Percentiles rank a stretch among this genome's conserved stretches.
Evolutionary conservation across 208 protist species (phyloP).

Genomic region (Leishmania braziliensis): DNA sequence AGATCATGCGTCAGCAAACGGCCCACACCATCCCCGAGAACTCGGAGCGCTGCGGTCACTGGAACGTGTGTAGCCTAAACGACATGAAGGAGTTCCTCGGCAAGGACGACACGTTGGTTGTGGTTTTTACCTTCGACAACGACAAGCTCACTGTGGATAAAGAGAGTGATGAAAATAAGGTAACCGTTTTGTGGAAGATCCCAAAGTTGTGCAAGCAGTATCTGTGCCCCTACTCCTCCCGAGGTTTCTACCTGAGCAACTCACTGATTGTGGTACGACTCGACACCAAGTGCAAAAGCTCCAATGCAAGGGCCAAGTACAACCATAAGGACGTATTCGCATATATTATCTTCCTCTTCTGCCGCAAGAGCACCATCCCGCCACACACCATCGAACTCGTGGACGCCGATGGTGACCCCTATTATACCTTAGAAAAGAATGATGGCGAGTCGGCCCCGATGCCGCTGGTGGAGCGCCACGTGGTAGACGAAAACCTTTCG

Average conservation of each 20-base stretch:
- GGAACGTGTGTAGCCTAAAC: conserved; percentile 67
- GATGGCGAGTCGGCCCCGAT: conserved; percentile 45
- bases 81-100: conserved; percentile 65
- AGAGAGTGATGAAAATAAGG: conserved; percentile 26
- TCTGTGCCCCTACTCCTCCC: conserved; percentile 76
- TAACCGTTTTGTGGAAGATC: conserved; percentile 67
- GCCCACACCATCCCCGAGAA: conserved; percentile 80
- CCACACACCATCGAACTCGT: conserved; percentile 77
- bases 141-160: conserved; percentile 52
- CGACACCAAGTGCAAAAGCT: conserved; percentile 53
- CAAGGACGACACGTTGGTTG: conserved; percentile 52
- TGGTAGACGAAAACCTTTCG: conserved; percentile 42
- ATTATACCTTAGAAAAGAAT: conserved; percentile 43
- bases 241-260: conserved; percentile 58
- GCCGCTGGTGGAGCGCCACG: conserved; percentile 45
- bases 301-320: conserved; percentile 36
- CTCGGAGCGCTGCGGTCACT: conserved; percentile 88
- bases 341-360: conserved; percentile 81
- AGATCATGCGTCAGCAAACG: conserved; percentile 86
- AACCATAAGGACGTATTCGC: conserved; percentile 41
- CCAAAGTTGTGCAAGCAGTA: conserved; percentile 63
- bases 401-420: conserved; percentile 38
- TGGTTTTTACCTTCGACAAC: conserved; percentile 80
- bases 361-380: conserved; percentile 60
- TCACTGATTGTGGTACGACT: conserved; percentile 50